Evolutionary conservation across 1,284 basidiomycete genomes (phyloP), one percentile per base, ranked within the genome.

Genomic region (Takashimella koratensis): DNA sequence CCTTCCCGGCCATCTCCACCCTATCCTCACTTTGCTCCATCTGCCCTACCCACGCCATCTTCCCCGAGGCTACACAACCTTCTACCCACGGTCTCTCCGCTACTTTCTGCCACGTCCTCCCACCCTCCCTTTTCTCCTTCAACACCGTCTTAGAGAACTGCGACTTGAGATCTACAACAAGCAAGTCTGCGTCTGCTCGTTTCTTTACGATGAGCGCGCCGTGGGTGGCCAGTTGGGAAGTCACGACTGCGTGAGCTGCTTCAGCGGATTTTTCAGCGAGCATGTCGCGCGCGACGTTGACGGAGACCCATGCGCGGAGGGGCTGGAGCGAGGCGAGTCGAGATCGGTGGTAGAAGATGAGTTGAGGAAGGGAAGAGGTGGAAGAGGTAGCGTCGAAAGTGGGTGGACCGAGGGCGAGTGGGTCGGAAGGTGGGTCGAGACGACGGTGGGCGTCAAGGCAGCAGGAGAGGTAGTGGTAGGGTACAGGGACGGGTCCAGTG

Each of bases 41-140:
- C 30, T 40, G 23, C 40, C 51, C 25, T 2, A 5, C 26, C 65
- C 60, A 65, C 8, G 3, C 13, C 41, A 71, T 46, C 49, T 48
- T 50, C n/a, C 52, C 54, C 2, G 48, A 24, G 12, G 30, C 51
- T 5, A 65, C 24, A 46, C 64, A 66, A 20, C 27, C 45, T 20
- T 71, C 66, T 25, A 73, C 66, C 72, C 72, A 74, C 36, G 65
- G 60, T 43, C 68, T 55, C 62, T 73, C 67, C 11, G 52, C 70
- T 10, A 71, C 40, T 22, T 57, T 59, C 57, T 72, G 72, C 58
- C 62, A 62, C 20, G 45, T 22, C 26, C 71, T 57, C 19, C 55
- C 52, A 44, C 59, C 2, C 45, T 53, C 58, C 43, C 55, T 42
- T n/a, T 62, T 62, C 46, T 72, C 71, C 5, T 20, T n/a, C 39